phyloP scores from a whole-genome alignment of 495 filamentous ascomycete species.

The Aspergillus nanangensis region DNA sequence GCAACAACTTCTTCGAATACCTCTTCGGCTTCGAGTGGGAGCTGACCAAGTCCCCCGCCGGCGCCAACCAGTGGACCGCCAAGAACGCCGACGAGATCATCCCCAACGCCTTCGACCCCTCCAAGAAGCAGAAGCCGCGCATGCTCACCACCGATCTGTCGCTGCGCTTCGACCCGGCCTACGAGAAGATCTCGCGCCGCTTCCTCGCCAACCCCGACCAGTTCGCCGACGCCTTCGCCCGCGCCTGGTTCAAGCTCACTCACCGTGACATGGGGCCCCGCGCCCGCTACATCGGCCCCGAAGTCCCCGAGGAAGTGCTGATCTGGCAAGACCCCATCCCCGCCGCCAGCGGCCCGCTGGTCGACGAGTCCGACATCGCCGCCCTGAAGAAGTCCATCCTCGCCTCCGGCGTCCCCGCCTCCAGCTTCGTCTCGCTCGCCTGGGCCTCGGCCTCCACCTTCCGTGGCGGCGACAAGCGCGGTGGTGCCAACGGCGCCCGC shows the following conservation, averaged over 20 bases:
- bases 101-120: slow-evolving; percentile 61
- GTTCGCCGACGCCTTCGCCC: slow-evolving; percentile 59
- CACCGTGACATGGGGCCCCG: slow-evolving; percentile 72
- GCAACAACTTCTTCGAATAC: slow-evolving; percentile 63
- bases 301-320: slow-evolving; percentile 58
- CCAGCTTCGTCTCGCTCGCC: slow-evolving; percentile 55
- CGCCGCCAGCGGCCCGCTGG: slow-evolving; percentile 44
- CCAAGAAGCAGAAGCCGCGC: slow-evolving; percentile 59
- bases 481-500: slow-evolving; percentile 69
- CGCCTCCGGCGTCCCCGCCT: slow-evolving; percentile 46
- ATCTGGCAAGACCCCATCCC: slow-evolving; percentile 67
- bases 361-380: slow-evolving; percentile 54
- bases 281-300: slow-evolving; percentile 62
- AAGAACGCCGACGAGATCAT: slow-evolving; percentile 61
- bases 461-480: slow-evolving; percentile 71
- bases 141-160: slow-evolving; percentile 71
- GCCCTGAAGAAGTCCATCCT: slow-evolving; percentile 63
- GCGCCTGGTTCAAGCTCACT: slow-evolving; percentile 74
- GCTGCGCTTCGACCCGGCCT: slow-evolving; percentile 62
- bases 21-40: slow-evolving; percentile 77
- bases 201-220: slow-evolving; percentile 62
- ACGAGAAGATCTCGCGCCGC: slow-evolving; percentile 67
- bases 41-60: slow-evolving; percentile 65
- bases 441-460: slow-evolving; percentile 70
- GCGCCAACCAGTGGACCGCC: slow-evolving; percentile 69